phyloP scores from a whole-genome alignment of 1,139 yeast species.

The Kodamaea suecica region DNA sequence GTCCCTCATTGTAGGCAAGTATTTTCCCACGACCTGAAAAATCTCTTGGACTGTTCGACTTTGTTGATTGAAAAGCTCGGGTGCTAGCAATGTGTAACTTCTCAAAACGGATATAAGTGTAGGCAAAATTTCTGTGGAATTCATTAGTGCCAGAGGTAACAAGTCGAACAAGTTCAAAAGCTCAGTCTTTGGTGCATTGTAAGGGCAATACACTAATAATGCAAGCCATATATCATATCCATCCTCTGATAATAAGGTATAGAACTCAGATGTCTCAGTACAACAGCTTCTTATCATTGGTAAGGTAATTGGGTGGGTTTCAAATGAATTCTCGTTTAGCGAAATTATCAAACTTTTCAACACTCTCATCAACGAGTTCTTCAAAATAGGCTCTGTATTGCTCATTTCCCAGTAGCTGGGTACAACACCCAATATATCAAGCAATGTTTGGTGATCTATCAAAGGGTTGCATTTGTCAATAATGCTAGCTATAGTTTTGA shows the following conservation, averaged over 20 bases:
- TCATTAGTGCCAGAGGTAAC: conserved; percentile 48
- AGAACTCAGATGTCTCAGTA: conserved; percentile 52
- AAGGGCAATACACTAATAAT: conserved; percentile 56
- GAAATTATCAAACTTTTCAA: conserved; percentile 64
- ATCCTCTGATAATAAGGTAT: conserved; percentile 74
- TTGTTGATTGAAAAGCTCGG: conserved; percentile 41
- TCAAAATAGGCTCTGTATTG: conserved; percentile 62
- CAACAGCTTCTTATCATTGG: conserved; percentile 72
- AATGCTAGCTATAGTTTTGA: conserved; percentile 63
- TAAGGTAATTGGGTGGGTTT: conserved; percentile 60
- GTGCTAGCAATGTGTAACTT: conserved; percentile 64
- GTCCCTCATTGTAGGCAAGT: conserved; percentile 63
- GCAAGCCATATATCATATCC: conserved; percentile 84
- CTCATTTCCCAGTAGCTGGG: conserved; percentile 73
- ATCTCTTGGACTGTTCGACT: conserved; percentile 24
- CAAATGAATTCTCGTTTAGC: conserved; percentile 55
- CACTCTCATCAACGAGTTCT: conserved; percentile 68
- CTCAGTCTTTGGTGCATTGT: conserved; percentile 12
- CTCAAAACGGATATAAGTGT: conserved; percentile 64
- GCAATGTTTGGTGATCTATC: conserved; percentile 48
- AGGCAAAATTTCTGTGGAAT: conserved; percentile 77
- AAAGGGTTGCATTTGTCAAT: conserved; percentile 65
- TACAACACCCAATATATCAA: conserved; percentile 55
- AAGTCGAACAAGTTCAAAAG: conserved; percentile 47
- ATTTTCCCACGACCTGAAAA: conserved; percentile 54